Evolutionary conservation across 495 filamentous ascomycete species (phyloP), one percentile per base, ranked within the genome.

Genomic region (Cenococcum geophilum): DNA sequence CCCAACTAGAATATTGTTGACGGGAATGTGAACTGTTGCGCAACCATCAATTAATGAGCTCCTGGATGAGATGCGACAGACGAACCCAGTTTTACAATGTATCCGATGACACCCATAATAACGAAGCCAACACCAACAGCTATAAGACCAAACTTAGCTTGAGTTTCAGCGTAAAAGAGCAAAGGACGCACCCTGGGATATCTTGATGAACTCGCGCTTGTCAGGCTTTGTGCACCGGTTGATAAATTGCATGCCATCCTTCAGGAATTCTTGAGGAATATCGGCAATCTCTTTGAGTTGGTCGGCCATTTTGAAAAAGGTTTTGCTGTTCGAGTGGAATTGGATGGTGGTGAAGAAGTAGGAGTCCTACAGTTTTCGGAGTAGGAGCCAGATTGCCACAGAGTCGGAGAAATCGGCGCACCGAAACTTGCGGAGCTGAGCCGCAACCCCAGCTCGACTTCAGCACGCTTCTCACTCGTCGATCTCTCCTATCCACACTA

Each of bases 11-110:
- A 91, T 87, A 73, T 90, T 89, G 80, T 91, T 91, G 49, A 91
- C 85, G 25, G 88, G 88, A 58, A 91, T 91, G 72, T 91, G 88
- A 58, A 91, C 84, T 87, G 59, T 35, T 32, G 20, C 18, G 45
- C 48, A 47, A 57, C 10, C 1, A 25, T 16, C 27, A 32, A 32
- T 6, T 32, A 6, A 32, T 32, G 27, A 32, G 27, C 27, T 32
- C 27, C 27, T 32, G 6, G 6, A 6, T 2, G 27, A 32, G 48
- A 23, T 21, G 14, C 11, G 27, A 6, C 6, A 32, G 16, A 76
- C 85, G 60, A 79, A 91, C 88, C 91, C 69, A 98, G 82, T 80
- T 98, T 98, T 69, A 97, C 88, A 56, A 96, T 76, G 77, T 93
- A 97, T 58, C 92, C 92, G 71, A 92, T 91, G 66, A 78, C 76